Evolutionary conservation across 1,284 basidiomycete species (phyloP).

Genomic region (Malassezia sympodialis): DNA sequence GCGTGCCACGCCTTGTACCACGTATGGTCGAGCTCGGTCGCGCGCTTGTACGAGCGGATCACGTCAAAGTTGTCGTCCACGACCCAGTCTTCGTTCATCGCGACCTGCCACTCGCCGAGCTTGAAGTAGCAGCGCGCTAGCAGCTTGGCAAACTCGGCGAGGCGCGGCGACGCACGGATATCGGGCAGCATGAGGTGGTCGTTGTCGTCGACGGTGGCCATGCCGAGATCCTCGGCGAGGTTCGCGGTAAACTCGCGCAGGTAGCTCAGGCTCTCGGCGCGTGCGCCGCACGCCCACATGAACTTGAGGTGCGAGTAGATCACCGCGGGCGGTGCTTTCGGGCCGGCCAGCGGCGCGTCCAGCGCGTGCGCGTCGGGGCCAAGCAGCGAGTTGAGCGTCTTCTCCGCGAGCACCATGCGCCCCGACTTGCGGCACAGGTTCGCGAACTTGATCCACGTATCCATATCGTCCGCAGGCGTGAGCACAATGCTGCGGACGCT

Average conservation of each 20-base stretch:
- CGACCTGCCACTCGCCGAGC: constrained; percentile 82
- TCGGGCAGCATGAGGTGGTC: constrained; percentile 34
- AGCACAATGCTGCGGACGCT: constrained; percentile 91
- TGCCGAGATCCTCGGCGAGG: constrained; percentile 62
- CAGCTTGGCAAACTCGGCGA: constrained; percentile 68
- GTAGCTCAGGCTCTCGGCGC: constrained; percentile 71
- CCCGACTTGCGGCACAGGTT: constrained; percentile 77
- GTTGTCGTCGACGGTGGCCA: constrained; percentile 49
- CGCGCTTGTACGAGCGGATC: constrained; percentile 66
- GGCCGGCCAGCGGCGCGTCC: constrained; percentile 31
- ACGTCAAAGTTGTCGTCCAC: constrained; percentile 42
- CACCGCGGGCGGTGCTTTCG: constrained; percentile 69
- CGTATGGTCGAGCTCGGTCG: constrained; percentile 79
- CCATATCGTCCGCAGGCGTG: constrained; percentile 83
- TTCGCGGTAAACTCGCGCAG: constrained; percentile 71
- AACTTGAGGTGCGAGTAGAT: constrained; percentile 95
- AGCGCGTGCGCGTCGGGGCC: constrained; percentile 35
- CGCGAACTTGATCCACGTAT: constrained; percentile 94
- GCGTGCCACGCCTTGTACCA: constrained; percentile 99
- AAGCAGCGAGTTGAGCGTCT: constrained; percentile 67
- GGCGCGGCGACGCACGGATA: constrained; percentile 35
- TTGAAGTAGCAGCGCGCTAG: constrained; percentile 97
- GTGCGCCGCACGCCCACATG: constrained; percentile 80
- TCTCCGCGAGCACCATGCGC: constrained; percentile 79
- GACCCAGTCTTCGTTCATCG: constrained; percentile 67